Percentiles rank a stretch among this genome's conserved stretches.
phyloP scores from a whole-genome alignment of 2,329 filamentous ascomycete species.

The Ustulina deusta region DNA sequence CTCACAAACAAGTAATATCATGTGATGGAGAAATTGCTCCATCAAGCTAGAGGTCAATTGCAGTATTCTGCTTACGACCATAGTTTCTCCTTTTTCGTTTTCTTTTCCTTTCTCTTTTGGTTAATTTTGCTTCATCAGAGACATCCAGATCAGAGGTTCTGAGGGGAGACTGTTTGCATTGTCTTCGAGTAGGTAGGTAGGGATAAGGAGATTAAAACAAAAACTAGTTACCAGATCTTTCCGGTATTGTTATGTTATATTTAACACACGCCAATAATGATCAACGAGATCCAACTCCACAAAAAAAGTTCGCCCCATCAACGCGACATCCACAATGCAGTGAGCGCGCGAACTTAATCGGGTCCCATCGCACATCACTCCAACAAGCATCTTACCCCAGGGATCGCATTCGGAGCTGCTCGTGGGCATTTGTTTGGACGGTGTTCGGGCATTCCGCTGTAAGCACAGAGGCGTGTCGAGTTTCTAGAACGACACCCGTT shows the following conservation, averaged over 20 bases:
- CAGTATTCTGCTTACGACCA: not conserved
- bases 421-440: not conserved
- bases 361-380: conserved; percentile 10
- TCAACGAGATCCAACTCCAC: conserved; percentile 28
- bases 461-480: not conserved
- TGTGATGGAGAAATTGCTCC: conserved; percentile 3
- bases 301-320: conserved; percentile 27
- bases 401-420: conserved; percentile 3
- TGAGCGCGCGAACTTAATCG: conserved; percentile 14
- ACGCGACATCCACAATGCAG: conserved; percentile 22
- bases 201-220: no score
- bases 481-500: conserved; percentile 14
- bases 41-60: not conserved
- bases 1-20: conserved; percentile 9
- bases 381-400: conserved; percentile 2
- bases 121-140: not conserved
- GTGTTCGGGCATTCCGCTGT: conserved; percentile 3
- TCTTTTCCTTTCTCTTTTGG: not conserved
- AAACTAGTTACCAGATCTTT: no score
- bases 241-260: no score
- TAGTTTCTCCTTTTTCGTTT: not conserved
- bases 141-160: not conserved
- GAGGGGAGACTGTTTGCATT: not conserved
- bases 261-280: conserved; percentile 24
- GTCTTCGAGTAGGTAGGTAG: not conserved